Evolutionary conservation across 805 yeast species (phyloP), one percentile per base, ranked within the genome.

Genomic region (Candida parachauliodes): DNA sequence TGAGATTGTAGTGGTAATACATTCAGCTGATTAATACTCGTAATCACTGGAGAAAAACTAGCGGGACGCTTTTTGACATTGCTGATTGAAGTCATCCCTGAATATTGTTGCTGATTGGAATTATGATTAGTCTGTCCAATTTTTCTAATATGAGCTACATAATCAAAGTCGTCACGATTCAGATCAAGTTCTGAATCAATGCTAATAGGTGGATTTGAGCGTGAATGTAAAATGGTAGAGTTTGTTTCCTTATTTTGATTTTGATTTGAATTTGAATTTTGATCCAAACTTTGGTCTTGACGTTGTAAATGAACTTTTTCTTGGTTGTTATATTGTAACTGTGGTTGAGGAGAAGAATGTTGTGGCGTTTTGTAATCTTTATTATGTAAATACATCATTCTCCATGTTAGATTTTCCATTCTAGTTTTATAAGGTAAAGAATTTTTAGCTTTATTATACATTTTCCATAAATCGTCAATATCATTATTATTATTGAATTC

Each of bases 331-430:
- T 15, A 23, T 29, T 19, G 32, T 17, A n/a, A 23, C 5, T 18
- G 21, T 29, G 8, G 32, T 29, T 29, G 22, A 15, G 5, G 28
- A 3, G 8, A 11, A 6, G 20, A 28, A 12, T 24, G 19, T 10
- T 22, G 23, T 17, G 27, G 6, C 3, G 27, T 12, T 24, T 16
- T 18, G 2, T 5, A 14, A 25, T 32, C n/a, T 8, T 41, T 41
- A 38, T 46, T 41, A 36, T 55, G 56, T 47, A 82, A 65, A 30
- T 72, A 76, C 89, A 88, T 82, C 77, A 88, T 73, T 42, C 96
- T 65, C 96, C 96, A 88, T 8, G 94, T 80, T 38, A 88, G 59
- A 54, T 88, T 88, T 52, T 84, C 87, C 80, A 88, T 83, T 35
- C 96, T 66, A 19, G 77, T 73, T 39, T 76, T 74, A 55, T 85